Evolutionary conservation across 2,329 filamentous ascomycete species (phyloP).

Genomic region (Colletotrichum graminicola): DNA sequence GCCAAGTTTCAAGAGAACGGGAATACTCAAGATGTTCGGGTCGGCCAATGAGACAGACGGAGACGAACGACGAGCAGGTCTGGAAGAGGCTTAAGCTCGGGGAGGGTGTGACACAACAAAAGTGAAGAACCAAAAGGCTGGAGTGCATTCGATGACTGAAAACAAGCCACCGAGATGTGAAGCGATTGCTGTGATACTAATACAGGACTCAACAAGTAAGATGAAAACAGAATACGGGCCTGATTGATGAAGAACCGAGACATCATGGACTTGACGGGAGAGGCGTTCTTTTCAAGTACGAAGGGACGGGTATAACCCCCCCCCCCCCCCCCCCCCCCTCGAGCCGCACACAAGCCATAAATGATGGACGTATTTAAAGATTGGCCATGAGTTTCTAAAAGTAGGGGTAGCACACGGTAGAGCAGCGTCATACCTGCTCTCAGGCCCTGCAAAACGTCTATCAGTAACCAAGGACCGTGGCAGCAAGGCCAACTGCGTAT

Average conservation of each 20-base stretch:
- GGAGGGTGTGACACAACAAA: slow-evolving; percentile 13
- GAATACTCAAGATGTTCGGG: neutral
- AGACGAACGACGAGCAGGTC: neutral
- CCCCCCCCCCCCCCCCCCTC: no score
- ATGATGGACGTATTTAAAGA: no score
- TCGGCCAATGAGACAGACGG: slow-evolving; percentile 6
- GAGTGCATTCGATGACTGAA: neutral
- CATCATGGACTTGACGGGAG: slow-evolving; percentile 23
- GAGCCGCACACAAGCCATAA: no score
- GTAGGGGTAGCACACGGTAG: no score
- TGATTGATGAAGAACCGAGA: slow-evolving; percentile 18
- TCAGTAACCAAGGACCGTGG: no score
- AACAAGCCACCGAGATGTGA: neutral
- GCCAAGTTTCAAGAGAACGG: neutral
- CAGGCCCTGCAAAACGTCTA: no score
- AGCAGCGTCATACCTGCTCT: no score
- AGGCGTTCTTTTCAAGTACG: slow-evolving; percentile 30
- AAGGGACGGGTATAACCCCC: neutral
- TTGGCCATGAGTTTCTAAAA: no score
- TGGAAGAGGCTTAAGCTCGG: slow-evolving; percentile 27
- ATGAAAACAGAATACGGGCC: slow-evolving; percentile 6
- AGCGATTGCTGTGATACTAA: slow-evolving; percentile 3
- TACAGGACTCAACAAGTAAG: slow-evolving; percentile 3
- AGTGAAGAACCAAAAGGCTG: slow-evolving; percentile 13
- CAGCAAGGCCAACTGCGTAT: no score